A percentile compares a stretch with the other conserved stretches of the same genome.
Conservation (phyloP, 495 filamentous ascomycete genomes). For the Podospora comata region DNA sequence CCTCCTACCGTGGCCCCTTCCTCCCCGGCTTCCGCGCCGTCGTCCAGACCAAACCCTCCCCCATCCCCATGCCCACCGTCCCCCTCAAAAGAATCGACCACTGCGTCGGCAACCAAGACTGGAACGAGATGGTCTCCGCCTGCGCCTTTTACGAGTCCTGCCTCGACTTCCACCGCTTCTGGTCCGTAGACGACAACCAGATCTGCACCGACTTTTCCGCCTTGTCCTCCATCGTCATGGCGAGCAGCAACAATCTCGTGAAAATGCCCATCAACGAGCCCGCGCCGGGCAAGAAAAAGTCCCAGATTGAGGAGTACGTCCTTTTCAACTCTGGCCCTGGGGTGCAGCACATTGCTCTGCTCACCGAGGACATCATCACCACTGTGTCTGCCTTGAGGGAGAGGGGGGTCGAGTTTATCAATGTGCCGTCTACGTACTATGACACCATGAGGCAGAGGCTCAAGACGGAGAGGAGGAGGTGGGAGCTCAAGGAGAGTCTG, state of each 20-base stretch:
- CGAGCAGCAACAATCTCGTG: constrained; percentile 67
- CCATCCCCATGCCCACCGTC: constrained; percentile 54
- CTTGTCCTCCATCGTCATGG: constrained; percentile 82
- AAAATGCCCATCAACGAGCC: constrained; percentile 99
- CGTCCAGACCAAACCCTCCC: constrained; percentile 18
- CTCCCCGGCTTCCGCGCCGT: constrained; percentile 72
- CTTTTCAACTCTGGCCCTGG: constrained; percentile 81
- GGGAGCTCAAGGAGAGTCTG: constrained; percentile 69
- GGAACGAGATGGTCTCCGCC: constrained; percentile 78
- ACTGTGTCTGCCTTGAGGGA: constrained; percentile 70
- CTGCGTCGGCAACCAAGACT: constrained; percentile 92
- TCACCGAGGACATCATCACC: constrained; percentile 71
- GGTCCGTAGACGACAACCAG: constrained; percentile 83
- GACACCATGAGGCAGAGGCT: constrained; percentile 67
- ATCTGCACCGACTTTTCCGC: constrained; percentile 89
- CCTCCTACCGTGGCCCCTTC: constrained; percentile 66
- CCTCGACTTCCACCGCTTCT: constrained; percentile 93
- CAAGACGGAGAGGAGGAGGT: constrained; percentile 47
- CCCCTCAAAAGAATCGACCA: constrained; percentile 74
- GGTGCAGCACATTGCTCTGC: constrained; percentile 87
- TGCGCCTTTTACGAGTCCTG: constrained; percentile 87
- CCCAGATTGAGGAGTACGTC: constrained; percentile 91
- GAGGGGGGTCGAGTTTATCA: constrained; percentile 85
- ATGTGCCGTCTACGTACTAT: constrained; percentile 79
- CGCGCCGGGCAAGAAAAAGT: constrained; percentile 76